These are phyloP conservation scores for Trametes cubensis DNA, from an alignment of 768 basidiomycete species.

Conservation along the genomic window DNA sequence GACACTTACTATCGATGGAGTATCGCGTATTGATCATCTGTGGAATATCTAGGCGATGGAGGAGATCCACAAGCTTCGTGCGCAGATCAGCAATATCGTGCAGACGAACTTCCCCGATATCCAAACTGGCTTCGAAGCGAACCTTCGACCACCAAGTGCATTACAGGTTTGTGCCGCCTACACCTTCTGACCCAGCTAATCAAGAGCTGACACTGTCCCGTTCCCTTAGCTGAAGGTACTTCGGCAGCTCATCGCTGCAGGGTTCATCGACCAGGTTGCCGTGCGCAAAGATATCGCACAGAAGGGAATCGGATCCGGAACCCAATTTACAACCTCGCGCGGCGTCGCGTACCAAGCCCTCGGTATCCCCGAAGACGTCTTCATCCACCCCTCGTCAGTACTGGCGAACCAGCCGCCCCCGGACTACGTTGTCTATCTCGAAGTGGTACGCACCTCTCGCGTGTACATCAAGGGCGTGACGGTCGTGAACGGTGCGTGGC, in stretches of 20 bases:
- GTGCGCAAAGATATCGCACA: slow-evolving; percentile 83
- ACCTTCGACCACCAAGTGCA: slow-evolving; percentile 74
- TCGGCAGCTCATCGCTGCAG: slow-evolving; percentile 83
- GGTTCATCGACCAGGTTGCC: slow-evolving; percentile 95
- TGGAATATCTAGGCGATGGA: slow-evolving; percentile 80
- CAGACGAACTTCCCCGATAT: slow-evolving; percentile 71
- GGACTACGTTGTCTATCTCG: slow-evolving; percentile 83
- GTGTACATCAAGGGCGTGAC: slow-evolving; percentile 86
- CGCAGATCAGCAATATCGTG: slow-evolving; percentile 87
- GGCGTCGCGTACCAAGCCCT: slow-evolving; percentile 84
- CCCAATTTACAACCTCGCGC: slow-evolving; percentile 72
- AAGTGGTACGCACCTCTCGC: slow-evolving; percentile 74
- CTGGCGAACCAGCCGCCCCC: slow-evolving; percentile 71
- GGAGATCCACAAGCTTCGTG: slow-evolving; percentile 94
- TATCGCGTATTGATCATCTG: slow-evolving; percentile 2
- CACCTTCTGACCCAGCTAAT: slow-evolving; percentile 9
- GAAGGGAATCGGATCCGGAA: slow-evolving; percentile 51
- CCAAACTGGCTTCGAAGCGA: slow-evolving; percentile 60
- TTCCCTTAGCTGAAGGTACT: slow-evolving; percentile 77
- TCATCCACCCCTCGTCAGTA: slow-evolving; percentile 88
- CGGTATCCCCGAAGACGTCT: slow-evolving; percentile 84
- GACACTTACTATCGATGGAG: too few relatives aligned
- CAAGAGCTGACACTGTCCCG: not conserved
- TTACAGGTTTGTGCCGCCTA: slow-evolving; percentile 58
- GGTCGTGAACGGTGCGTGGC: slow-evolving; percentile 84